Evolutionary conservation across 768 basidiomycete genomes (phyloP).

Genomic region (Tylopilus balloui): DNA sequence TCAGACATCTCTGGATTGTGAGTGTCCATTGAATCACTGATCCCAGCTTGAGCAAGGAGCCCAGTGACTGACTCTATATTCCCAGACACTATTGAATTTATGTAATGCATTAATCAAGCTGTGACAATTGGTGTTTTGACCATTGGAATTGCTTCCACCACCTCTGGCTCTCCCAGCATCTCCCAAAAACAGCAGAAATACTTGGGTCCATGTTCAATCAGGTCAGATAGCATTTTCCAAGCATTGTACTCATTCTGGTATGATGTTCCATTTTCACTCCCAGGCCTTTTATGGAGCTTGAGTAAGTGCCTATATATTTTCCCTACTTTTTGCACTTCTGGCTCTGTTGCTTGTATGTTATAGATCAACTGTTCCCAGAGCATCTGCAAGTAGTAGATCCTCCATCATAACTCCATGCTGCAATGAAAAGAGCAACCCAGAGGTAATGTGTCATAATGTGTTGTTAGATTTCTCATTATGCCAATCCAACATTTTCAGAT

Average conservation of each 20-base stretch:
- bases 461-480: too few relatives aligned
- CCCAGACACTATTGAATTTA: conserved; percentile 1
- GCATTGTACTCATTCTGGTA: neutral
- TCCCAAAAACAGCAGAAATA: neutral
- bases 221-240: neutral
- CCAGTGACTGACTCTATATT: too few relatives aligned
- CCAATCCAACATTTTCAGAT: too few relatives aligned
- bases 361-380: too few relatives aligned
- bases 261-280: neutral
- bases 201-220: too few relatives aligned
- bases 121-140: neutral
- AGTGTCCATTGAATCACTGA: neutral
- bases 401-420: too few relatives aligned
- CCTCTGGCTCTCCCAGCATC: neutral
- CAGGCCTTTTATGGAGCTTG: neutral
- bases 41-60: neutral
- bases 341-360: neutral
- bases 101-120: neutral
- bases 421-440: too few relatives aligned
- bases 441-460: too few relatives aligned
- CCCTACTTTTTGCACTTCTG: neutral
- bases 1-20: neutral
- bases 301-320: neutral
- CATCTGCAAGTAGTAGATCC: too few relatives aligned
- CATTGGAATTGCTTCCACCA: neutral